phyloP scores from a whole-genome alignment of 257 asterid species.

The Haberlea rhodopensis region DNA sequence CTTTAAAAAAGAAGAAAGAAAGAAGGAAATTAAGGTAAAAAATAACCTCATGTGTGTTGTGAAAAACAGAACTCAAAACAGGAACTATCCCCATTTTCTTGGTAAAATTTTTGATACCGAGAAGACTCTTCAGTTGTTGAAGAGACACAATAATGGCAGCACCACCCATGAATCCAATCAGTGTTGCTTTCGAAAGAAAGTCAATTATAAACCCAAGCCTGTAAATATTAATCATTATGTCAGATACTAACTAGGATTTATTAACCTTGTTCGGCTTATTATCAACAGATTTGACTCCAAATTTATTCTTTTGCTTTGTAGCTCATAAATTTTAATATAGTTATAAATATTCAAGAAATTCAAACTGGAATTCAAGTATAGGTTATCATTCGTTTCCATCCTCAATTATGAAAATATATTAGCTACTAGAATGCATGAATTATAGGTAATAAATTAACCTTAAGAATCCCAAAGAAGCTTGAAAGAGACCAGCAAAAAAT shows the following conservation, averaged over 20 bases:
- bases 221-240: slow-evolving; percentile 15
- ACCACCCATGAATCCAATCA: slow-evolving; percentile 91
- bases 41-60: slow-evolving; percentile 39
- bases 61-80: slow-evolving; percentile 70
- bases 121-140: slow-evolving; percentile 75
- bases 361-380: no score
- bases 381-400: no score
- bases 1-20: background rate
- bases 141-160: slow-evolving; percentile 86
- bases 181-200: slow-evolving; percentile 81
- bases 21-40: background rate
- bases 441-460: slow-evolving; percentile 36
- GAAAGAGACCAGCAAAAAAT: slow-evolving; percentile 84
- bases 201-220: slow-evolving; percentile 87
- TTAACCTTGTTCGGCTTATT: slow-evolving; percentile 2
- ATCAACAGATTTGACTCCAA: background rate
- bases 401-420: no score
- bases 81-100: slow-evolving; percentile 76
- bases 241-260: slow-evolving; percentile 8
- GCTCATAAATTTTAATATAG: no score
- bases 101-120: slow-evolving; percentile 70
- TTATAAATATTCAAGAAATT: no score
- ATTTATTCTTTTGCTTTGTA: no score
- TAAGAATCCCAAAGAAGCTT: slow-evolving; percentile 70
- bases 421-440: background rate